Conservation (phyloP, 306 rosid species). For the Argentina anserina region DNA sequence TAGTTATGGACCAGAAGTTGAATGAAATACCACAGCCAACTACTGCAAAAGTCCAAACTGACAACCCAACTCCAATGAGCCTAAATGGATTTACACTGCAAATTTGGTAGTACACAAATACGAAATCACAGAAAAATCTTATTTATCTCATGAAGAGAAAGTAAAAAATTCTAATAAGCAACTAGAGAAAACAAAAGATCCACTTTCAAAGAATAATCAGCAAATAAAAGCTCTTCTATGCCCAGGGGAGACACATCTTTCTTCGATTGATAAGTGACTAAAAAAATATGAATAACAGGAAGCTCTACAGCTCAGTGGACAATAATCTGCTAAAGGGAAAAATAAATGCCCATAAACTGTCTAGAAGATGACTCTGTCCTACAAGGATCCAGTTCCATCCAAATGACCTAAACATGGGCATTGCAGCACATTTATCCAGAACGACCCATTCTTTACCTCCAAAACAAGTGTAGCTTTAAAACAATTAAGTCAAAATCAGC, state of each 20-base stretch:
- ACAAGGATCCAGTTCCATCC: neutral
- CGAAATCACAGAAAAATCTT: constrained; percentile 9
- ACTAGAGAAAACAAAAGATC: no score
- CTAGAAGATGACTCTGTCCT: neutral
- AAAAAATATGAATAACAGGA: neutral
- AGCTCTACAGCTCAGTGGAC: neutral
- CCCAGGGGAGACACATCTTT: neutral
- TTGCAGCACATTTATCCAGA: neutral
- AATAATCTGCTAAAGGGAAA: neutral
- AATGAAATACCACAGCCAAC: constrained; percentile 57
- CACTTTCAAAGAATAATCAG: no score
- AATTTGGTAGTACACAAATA: constrained; percentile 2
- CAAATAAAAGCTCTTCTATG: neutral
- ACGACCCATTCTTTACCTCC: neutral
- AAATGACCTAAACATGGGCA: neutral
- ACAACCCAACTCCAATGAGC: constrained; percentile 81
- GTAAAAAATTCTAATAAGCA: neutral
- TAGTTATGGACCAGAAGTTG: constrained; percentile 72
- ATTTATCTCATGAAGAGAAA: neutral
- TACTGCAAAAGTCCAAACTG: constrained; percentile 75
- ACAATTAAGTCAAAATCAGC: neutral
- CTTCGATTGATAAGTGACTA: neutral
- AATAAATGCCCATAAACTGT: neutral
- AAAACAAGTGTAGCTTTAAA: neutral
- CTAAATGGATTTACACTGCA: constrained; percentile 81